A percentile compares a stretch with the other conserved stretches of the same genome.
phyloP scores from a whole-genome alignment of 1,284 basidiomycete genomes.

The Laetiporus sulphureus region DNA sequence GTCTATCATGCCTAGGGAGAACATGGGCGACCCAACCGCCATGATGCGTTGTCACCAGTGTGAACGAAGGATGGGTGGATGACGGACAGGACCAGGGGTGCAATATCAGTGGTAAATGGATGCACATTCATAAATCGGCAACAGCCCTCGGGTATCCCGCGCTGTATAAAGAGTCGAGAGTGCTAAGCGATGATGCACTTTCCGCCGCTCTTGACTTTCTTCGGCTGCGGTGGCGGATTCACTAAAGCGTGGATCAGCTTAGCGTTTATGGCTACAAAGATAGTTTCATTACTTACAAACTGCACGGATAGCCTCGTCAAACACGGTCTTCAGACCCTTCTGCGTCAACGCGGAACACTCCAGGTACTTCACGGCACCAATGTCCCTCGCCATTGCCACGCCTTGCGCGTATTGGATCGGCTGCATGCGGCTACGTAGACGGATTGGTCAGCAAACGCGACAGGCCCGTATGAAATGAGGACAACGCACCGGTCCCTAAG shows the following conservation, averaged over 20 bases:
- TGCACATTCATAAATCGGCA: conserved; percentile 28
- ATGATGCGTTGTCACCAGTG: conserved; percentile 12
- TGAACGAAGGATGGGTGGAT: conserved; percentile 8
- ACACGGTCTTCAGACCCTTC: conserved; percentile 95
- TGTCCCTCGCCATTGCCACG: conserved; percentile 87
- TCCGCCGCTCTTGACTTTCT: conserved; percentile 39
- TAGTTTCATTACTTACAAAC: conserved; percentile 66
- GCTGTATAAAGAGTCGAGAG: not conserved
- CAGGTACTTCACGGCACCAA: conserved; percentile 93
- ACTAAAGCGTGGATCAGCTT: too few relatives aligned
- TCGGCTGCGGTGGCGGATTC: conserved; percentile 64
- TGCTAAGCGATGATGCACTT: conserved; percentile 66
- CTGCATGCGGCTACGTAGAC: conserved; percentile 72
- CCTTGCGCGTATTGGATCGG: conserved; percentile 93
- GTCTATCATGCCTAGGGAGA: conserved; percentile 9
- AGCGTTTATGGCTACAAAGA: too few relatives aligned
- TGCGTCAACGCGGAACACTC: conserved; percentile 98
- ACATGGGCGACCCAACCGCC: conserved; percentile 13
- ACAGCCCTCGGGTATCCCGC: conserved; percentile 14
- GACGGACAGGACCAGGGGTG: conserved; percentile 14
- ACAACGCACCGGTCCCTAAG: conserved; percentile 74
- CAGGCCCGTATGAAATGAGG: too few relatives aligned
- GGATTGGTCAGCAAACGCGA: conserved; percentile 7
- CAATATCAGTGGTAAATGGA: conserved; percentile 28
- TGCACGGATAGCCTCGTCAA: conserved; percentile 93